Evolutionary conservation across 192 early-diverging fungal species (phyloP).

Genomic region (Gaertneriomyces semiglobifer): DNA sequence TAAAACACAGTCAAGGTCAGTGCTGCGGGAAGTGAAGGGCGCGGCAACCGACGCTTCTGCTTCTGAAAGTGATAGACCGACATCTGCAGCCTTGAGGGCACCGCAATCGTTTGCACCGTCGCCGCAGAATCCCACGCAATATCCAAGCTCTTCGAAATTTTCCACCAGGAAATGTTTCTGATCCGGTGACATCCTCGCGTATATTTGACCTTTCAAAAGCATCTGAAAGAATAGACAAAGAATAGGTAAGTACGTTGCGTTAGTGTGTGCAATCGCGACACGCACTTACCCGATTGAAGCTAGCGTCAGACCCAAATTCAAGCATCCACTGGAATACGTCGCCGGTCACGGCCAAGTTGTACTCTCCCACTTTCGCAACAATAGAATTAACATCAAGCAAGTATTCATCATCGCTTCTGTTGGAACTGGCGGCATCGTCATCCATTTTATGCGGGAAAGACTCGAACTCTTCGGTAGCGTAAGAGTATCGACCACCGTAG

Average conservation of each 20-base stretch:
- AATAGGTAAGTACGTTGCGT: background rate
- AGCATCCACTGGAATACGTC: conserved; percentile 95
- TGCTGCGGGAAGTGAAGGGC: conserved; percentile 88
- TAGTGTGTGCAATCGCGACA: background rate
- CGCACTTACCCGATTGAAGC: conserved; percentile 43
- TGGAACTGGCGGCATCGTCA: conserved; percentile 13
- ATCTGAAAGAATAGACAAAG: conserved; percentile 60
- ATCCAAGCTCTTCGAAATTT: conserved; percentile 81
- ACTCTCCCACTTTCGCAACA: conserved; percentile 44
- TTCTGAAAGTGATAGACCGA: conserved; percentile 92
- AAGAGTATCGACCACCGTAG: background rate
- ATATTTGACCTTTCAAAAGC: conserved; percentile 88
- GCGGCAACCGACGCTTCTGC: conserved; percentile 98
- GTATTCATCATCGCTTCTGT: conserved; percentile 16
- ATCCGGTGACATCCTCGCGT: conserved; percentile 98
- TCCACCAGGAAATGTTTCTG: conserved; percentile 94
- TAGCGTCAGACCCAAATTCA: conserved; percentile 64
- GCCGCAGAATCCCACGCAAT: conserved; percentile 97
- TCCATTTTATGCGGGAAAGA: conserved; percentile 9
- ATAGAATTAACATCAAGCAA: conserved; percentile 19
- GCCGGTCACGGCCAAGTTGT: conserved; percentile 89
- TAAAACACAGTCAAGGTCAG: conserved; percentile 89
- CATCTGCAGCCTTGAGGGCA: conserved; percentile 92
- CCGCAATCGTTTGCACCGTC: conserved; percentile 99
- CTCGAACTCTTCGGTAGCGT: background rate